Evolutionary conservation across 768 basidiomycete genomes (phyloP).

Genomic region (Auricularia sp.): DNA sequence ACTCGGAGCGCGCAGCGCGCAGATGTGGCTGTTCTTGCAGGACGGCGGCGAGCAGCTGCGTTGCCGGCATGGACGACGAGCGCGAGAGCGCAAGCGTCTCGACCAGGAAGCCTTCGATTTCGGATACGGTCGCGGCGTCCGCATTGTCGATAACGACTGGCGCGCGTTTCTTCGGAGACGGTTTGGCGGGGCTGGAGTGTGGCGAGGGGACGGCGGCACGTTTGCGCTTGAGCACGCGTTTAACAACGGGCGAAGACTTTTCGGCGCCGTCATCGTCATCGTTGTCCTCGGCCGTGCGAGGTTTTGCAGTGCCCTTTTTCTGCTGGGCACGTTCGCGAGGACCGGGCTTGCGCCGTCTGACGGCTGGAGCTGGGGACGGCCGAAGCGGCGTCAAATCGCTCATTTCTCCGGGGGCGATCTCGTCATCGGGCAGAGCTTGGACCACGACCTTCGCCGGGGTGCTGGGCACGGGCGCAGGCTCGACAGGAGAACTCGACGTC

Average conservation of each 20-base stretch:
- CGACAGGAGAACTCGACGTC: neutral
- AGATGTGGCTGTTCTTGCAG: conserved; percentile 46
- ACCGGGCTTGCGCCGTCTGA: neutral
- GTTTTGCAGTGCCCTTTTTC: neutral
- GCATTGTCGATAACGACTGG: neutral
- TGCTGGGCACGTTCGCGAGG: neutral
- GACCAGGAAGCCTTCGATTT: conserved; percentile 56
- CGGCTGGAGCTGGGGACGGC: neutral
- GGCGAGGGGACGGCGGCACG: neutral
- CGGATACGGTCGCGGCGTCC: conserved; percentile 30
- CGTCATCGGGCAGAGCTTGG: neutral
- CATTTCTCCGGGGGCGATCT: neutral
- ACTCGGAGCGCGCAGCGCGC: conserved; percentile 24
- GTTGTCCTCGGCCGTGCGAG: neutral
- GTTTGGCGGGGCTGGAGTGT: neutral
- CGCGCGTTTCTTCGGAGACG: neutral
- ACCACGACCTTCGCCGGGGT: neutral
- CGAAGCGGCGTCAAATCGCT: neutral
- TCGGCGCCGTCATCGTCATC: neutral
- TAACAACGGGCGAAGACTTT: neutral
- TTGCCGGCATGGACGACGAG: conserved; percentile 53
- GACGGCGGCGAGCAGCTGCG: conserved; percentile 41
- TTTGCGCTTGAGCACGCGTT: neutral
- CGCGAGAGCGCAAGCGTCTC: conserved; percentile 64
- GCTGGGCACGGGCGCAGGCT: neutral